phyloP scores from a whole-genome alignment of 1,139 yeast genomes.

The Debaryomyces singareniensis region DNA sequence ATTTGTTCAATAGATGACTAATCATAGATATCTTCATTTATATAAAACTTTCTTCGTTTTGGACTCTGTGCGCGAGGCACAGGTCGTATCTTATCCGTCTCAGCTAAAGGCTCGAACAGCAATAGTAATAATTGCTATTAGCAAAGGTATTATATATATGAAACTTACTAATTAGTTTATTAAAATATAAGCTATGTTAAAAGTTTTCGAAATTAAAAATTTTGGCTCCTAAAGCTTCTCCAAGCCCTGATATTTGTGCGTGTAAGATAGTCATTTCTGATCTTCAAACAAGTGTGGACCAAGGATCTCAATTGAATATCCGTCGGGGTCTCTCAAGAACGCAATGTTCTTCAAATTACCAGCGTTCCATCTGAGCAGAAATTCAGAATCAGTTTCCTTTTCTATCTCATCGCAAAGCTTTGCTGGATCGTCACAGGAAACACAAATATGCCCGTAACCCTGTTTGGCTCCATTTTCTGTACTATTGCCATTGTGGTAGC shows the following conservation, averaged over 20 bases:
- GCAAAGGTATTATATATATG: no score
- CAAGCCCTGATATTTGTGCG: no score
- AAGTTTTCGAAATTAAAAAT: no score
- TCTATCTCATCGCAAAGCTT: conserved; percentile 49
- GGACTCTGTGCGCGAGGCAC: no score
- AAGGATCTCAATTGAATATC: conserved; percentile 74
- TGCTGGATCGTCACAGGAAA: conserved; percentile 63
- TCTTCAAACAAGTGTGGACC: conserved; percentile 6
- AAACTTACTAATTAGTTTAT: no score
- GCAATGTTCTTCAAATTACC: conserved; percentile 59
- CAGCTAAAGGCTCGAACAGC: no score
- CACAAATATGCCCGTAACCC: conserved; percentile 85
- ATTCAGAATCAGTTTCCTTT: conserved; percentile 25
- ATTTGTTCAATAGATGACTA: conserved; percentile 7
- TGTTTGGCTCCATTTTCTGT: conserved; percentile 51
- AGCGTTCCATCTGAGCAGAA: conserved; percentile 49
- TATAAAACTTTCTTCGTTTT: no score
- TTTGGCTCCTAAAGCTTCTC: no score
- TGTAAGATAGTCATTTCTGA: conserved; percentile 3
- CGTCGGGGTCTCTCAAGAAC: conserved; percentile 86
- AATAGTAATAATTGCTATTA: no score
- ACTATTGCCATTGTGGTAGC: conserved; percentile 78
- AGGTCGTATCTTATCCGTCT: no score
- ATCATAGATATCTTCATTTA: no score
- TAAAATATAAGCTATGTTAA: no score